phyloP scores from a whole-genome alignment of 2,329 filamentous ascomycete genomes.

The Albophoma yamanashiensis region DNA sequence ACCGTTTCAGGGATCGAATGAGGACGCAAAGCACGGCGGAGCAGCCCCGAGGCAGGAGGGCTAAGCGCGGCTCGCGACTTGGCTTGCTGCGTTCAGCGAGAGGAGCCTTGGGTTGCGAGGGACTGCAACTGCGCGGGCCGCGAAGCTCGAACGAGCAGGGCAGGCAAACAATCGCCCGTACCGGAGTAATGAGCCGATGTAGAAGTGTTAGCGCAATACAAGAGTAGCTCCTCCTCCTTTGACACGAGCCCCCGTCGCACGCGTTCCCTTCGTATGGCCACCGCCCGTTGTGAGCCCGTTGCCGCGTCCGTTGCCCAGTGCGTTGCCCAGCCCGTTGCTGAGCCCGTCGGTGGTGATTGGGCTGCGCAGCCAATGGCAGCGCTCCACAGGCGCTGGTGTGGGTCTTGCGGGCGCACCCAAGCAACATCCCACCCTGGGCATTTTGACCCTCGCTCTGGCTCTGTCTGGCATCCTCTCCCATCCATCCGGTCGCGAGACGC shows the following conservation, averaged over 20 bases:
- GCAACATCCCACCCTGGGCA: conserved; percentile 7
- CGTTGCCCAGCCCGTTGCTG: no score
- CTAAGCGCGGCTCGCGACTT: not conserved
- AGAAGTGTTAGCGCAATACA: not conserved
- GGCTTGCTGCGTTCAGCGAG: not conserved
- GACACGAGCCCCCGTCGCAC: not conserved
- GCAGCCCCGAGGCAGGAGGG: no score
- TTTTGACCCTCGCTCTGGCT: not conserved
- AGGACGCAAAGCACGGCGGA: not conserved
- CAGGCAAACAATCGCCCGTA: not conserved
- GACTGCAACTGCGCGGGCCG: not conserved
- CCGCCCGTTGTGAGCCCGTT: no score
- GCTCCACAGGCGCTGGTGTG: not conserved
- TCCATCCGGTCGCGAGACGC: not conserved
- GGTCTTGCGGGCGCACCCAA: not conserved
- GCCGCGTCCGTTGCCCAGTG: not conserved
- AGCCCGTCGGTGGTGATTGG: conserved; percentile 11
- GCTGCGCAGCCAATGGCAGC: conserved; percentile 11
- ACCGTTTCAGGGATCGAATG: not conserved
- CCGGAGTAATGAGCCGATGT: not conserved
- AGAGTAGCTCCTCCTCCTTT: not conserved
- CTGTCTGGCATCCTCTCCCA: conserved; percentile 2
- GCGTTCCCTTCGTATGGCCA: no score
- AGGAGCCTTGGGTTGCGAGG: not conserved
- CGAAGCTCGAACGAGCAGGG: not conserved